Evolutionary conservation across 2,329 filamentous ascomycete species (phyloP).

Genomic region (Fusarium tjaetaba): DNA sequence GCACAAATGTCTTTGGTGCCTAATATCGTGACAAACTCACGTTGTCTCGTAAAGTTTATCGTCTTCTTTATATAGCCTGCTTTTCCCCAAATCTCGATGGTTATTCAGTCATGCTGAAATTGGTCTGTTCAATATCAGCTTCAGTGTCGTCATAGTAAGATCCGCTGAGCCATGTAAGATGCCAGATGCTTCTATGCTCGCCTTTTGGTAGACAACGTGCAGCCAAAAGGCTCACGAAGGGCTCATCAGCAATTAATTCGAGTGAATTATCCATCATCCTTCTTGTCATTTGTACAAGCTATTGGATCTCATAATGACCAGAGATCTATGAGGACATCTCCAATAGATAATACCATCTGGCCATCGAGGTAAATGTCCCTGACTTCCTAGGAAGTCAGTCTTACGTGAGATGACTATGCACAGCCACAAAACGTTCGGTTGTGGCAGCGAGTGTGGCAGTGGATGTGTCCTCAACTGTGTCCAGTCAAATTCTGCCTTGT

Average conservation of each 20-base stretch:
- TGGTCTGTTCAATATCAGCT: constrained; percentile 2
- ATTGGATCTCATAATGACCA: constrained; percentile 4
- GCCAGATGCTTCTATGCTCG: constrained; percentile 1
- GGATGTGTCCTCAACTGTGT: background rate
- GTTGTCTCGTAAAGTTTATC: constrained; percentile 9
- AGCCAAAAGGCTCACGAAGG: constrained; percentile 19
- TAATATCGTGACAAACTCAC: constrained; percentile 37
- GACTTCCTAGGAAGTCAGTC: background rate
- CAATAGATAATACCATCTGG: background rate
- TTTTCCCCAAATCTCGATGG: constrained; percentile 6
- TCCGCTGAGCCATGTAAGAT: constrained; percentile 21
- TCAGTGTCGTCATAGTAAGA: constrained; percentile 36
- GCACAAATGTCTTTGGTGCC: constrained; percentile 21
- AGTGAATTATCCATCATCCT: background rate
- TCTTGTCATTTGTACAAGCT: background rate
- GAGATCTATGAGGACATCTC: background rate
- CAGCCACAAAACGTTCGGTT: constrained; percentile 20
- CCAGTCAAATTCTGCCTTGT: constrained; percentile 25
- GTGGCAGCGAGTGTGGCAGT: constrained; percentile 9
- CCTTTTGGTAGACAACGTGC: constrained; percentile 24
- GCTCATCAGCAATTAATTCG: background rate
- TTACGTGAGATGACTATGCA: constrained; percentile 8
- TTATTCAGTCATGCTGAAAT: constrained; percentile 25
- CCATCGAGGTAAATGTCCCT: background rate
- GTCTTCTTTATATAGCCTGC: constrained; percentile 15